Evolutionary conservation across 257 asterid genomes (phyloP).

Genomic region (Nicotiana undulata): DNA sequence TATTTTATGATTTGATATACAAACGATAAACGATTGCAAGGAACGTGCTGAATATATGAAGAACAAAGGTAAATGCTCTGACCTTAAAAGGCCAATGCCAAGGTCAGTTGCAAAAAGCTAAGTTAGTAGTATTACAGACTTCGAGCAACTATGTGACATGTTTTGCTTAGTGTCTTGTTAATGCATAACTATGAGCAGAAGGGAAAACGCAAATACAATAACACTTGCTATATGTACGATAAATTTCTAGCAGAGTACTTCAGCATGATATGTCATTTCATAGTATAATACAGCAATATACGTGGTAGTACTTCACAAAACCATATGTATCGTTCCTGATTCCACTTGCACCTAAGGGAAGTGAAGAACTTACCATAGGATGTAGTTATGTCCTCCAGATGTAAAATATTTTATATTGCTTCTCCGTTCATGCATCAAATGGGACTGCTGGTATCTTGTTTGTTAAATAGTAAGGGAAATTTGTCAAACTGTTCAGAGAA

Average conservation of each 20-base stretch:
- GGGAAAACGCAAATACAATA: background rate
- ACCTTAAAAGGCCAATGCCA: background rate
- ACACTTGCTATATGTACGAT: background rate
- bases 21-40: background rate
- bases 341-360: background rate
- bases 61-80: background rate
- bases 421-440: background rate
- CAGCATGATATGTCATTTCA: constrained; percentile 12
- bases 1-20: background rate
- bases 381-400: background rate
- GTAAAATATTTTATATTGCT: background rate
- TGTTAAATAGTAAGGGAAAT: constrained; percentile 59
- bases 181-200: background rate
- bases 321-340: background rate
- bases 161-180: background rate
- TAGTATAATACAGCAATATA: background rate
- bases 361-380: background rate
- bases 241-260: constrained; percentile 6
- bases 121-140: background rate
- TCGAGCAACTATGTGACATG: background rate
- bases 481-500: constrained; percentile 65
- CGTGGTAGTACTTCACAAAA: background rate
- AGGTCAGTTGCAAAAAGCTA: background rate
- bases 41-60: background rate
- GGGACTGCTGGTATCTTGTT: constrained; percentile 28